phyloP scores from a whole-genome alignment of 257 asterid genomes.

The Petunia secreta region DNA sequence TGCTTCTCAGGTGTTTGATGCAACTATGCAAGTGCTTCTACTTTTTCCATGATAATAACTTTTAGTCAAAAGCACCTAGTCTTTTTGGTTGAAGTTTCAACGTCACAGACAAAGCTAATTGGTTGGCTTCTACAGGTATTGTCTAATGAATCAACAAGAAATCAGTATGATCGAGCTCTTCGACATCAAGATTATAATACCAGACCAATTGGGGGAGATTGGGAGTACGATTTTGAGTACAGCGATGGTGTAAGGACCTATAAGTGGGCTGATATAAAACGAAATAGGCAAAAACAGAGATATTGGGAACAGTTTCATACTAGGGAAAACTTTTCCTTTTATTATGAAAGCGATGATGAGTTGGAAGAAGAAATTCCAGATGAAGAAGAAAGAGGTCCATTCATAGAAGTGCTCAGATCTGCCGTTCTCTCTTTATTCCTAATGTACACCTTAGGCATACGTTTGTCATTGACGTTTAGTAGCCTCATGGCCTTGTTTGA shows the following conservation, averaged over 20 bases:
- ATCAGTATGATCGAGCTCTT: constrained; percentile 64
- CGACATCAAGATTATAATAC: constrained; percentile 41
- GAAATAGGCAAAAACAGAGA: constrained; percentile 58
- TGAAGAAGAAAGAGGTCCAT: constrained; percentile 66
- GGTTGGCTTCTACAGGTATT: constrained; percentile 50
- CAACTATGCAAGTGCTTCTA: too few relatives aligned
- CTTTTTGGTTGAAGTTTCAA: neutral
- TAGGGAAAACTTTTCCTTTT: constrained; percentile 38
- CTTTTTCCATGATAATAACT: too few relatives aligned
- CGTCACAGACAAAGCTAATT: neutral
- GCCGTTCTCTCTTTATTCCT: constrained; percentile 68
- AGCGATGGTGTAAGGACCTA: constrained; percentile 57
- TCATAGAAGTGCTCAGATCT: constrained; percentile 68
- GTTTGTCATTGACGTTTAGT: constrained; percentile 66
- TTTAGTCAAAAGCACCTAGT: too few relatives aligned
- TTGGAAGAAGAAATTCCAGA: constrained; percentile 39
- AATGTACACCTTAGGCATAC: constrained; percentile 70
- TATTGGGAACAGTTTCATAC: constrained; percentile 45
- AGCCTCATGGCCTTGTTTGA: constrained; percentile 71
- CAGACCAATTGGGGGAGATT: constrained; percentile 44
- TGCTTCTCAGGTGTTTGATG: too few relatives aligned
- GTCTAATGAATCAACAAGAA: constrained; percentile 63
- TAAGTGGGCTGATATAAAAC: constrained; percentile 68
- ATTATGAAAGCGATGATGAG: constrained; percentile 43
- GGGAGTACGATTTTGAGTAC: constrained; percentile 50